phyloP scores from a whole-genome alignment of 2,329 filamentous ascomycete genomes.

The Sphaceloma murrayae region DNA sequence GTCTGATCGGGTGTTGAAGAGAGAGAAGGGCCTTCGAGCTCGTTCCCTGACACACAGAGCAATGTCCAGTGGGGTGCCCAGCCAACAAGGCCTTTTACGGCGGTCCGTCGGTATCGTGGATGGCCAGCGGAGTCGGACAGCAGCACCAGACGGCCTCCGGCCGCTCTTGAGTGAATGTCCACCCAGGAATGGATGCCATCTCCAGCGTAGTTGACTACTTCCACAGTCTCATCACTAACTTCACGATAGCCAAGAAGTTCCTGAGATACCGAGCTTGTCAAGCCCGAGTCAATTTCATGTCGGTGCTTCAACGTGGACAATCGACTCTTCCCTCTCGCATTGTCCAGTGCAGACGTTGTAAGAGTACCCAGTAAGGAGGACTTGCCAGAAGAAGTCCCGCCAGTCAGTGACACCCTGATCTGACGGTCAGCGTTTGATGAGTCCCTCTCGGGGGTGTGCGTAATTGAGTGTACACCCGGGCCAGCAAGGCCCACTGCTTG shows the following conservation, averaged over 20 bases:
- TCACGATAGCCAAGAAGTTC: slow-evolving; percentile 75
- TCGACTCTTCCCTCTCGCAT: slow-evolving; percentile 82
- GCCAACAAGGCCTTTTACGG: slow-evolving; percentile 78
- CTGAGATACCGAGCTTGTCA: slow-evolving; percentile 90
- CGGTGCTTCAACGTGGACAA: slow-evolving; percentile 82
- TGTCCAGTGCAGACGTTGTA: slow-evolving; percentile 79
- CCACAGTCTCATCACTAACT: slow-evolving; percentile 22
- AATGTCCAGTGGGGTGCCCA: slow-evolving; percentile 94
- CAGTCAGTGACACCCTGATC: slow-evolving; percentile 75
- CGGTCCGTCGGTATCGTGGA: slow-evolving; percentile 79
- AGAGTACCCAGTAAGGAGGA: slow-evolving; percentile 82
- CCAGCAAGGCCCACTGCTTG: not conserved
- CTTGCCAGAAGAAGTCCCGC: slow-evolving; percentile 84
- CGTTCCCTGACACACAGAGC: slow-evolving; percentile 76
- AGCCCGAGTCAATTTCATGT: slow-evolving; percentile 82
- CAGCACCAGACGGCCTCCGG: slow-evolving; percentile 68
- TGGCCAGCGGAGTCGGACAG: slow-evolving; percentile 88
- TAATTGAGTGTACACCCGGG: slow-evolving; percentile 11
- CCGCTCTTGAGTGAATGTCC: slow-evolving; percentile 76
- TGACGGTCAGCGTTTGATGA: slow-evolving; percentile 49
- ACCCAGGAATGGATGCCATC: slow-evolving; percentile 87
- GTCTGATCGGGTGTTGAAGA: slow-evolving; percentile 2
- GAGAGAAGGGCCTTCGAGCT: slow-evolving; percentile 41
- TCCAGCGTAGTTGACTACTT: slow-evolving; percentile 73
- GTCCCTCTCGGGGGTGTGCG: slow-evolving; percentile 8